phyloP scores from a whole-genome alignment of 805 yeast genomes.

The Scheffersomyces spartinae region DNA sequence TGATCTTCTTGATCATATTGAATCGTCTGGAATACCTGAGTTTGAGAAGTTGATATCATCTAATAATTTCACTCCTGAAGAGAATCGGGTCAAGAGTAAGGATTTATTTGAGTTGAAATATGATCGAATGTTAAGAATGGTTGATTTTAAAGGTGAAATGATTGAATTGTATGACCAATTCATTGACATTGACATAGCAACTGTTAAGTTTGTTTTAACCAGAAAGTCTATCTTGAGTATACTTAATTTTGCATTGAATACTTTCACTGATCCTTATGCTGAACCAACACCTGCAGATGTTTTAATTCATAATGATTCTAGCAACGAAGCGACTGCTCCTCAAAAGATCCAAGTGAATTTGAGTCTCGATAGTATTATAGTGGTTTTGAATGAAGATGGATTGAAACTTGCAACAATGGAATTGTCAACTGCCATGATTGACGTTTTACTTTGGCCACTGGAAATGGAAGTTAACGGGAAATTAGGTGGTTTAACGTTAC shows the following conservation, averaged over 20 bases:
- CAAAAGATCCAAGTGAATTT: conserved; percentile 63
- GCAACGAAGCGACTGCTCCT: conserved; percentile 48
- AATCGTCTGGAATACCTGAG: conserved; percentile 46
- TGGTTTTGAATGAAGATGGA: conserved; percentile 76
- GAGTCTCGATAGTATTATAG: conserved; percentile 57
- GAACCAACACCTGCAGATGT: conserved; percentile 57
- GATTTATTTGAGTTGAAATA: conserved; percentile 52
- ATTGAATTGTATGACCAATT: conserved; percentile 72
- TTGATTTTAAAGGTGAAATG: conserved; percentile 36
- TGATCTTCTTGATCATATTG: conserved; percentile 65
- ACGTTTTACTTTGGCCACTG: conserved; percentile 60
- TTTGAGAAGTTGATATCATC: conserved; percentile 64
- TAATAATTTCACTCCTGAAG: conserved; percentile 25
- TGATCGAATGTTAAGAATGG: conserved; percentile 47
- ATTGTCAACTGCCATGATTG: conserved; percentile 61
- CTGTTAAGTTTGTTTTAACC: conserved; percentile 62
- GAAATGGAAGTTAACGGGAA: conserved; percentile 60
- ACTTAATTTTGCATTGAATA: conserved; percentile 69
- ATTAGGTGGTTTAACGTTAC: conserved; percentile 68
- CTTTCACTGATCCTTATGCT: conserved; percentile 77
- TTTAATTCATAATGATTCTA: conserved; percentile 54
- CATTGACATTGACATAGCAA: conserved; percentile 61
- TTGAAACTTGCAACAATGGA: conserved; percentile 69
- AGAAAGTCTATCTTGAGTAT: conserved; percentile 71
- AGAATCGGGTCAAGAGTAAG: conserved; percentile 19